These are phyloP conservation scores for Piedraia hortae DNA, from an alignment of 2,329 filamentous ascomycete species.

Conservation along the genomic window DNA sequence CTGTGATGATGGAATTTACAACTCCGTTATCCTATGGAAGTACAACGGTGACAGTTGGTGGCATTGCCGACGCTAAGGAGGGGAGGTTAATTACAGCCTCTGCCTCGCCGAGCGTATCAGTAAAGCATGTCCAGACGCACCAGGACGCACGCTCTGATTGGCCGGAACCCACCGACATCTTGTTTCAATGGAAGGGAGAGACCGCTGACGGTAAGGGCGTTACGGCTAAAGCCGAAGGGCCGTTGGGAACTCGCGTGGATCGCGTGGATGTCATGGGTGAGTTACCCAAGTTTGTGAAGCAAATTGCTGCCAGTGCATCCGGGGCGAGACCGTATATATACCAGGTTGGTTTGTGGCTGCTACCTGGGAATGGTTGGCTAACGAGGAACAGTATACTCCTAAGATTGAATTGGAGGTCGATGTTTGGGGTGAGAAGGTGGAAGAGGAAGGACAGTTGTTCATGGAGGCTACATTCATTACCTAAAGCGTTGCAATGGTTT, in stretches of 20 bases:
- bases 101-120: slow-evolving; percentile 33
- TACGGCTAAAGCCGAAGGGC: slow-evolving; percentile 39
- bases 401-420: slow-evolving; percentile 56
- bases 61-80: slow-evolving; percentile 48
- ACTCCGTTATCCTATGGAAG: slow-evolving; percentile 81
- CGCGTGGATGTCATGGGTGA: slow-evolving; percentile 90
- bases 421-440: slow-evolving; percentile 49
- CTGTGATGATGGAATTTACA: slow-evolving; percentile 83
- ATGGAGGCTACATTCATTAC: slow-evolving; percentile 96
- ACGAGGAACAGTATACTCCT: slow-evolving; percentile 34
- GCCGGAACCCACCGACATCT: slow-evolving; percentile 56
- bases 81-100: too few species aligned
- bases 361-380: background rate
- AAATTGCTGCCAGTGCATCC: slow-evolving; percentile 61
- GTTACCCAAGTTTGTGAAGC: slow-evolving; percentile 85
- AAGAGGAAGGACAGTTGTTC: slow-evolving; percentile 56
- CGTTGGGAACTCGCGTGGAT: slow-evolving; percentile 44
- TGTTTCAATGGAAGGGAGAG: slow-evolving; percentile 53
- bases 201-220: slow-evolving; percentile 49
- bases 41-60: slow-evolving; percentile 58
- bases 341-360: slow-evolving; percentile 31
- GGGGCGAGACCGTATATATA: slow-evolving; percentile 97
- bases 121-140: slow-evolving; percentile 39
- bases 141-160: slow-evolving; percentile 57
- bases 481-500: too few species aligned